phyloP scores from a whole-genome alignment of 2,329 filamentous ascomycete species.

The Cyclaneusma minus region DNA sequence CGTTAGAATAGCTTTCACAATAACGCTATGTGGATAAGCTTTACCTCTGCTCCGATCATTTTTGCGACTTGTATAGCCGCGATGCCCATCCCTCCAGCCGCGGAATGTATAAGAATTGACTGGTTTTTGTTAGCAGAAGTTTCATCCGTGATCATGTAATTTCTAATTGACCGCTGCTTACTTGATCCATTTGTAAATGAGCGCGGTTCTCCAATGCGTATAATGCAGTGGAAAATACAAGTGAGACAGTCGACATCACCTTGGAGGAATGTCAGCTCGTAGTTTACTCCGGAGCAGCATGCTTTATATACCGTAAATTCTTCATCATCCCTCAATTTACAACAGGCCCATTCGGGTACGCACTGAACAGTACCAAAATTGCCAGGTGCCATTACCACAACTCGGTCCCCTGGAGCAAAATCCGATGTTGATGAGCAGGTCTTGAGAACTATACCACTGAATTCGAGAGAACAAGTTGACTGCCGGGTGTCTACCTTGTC shows the following conservation, averaged over 20 bases:
- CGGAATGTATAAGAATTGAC: slow-evolving; percentile 9
- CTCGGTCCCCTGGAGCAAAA: slow-evolving; percentile 15
- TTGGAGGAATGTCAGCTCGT: slow-evolving; percentile 4
- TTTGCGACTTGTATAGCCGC: slow-evolving; percentile 9
- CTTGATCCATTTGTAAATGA: slow-evolving; percentile 9
- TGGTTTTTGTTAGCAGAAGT: too few relatives aligned
- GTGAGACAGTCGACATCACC: slow-evolving; percentile 9
- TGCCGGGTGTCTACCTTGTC: slow-evolving; percentile 12
- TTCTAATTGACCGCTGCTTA: too few relatives aligned
- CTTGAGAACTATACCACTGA: slow-evolving; percentile 14
- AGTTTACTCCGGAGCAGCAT: neutral
- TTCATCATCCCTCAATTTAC: slow-evolving; percentile 11
- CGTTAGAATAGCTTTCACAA: too few relatives aligned
- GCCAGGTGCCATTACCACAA: slow-evolving; percentile 6
- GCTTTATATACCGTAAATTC: slow-evolving; percentile 3
- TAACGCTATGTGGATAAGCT: slow-evolving; percentile 1
- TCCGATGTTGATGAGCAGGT: slow-evolving; percentile 6
- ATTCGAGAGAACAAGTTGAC: slow-evolving; percentile 14
- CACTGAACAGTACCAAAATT: slow-evolving; percentile 12
- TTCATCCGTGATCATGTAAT: too few relatives aligned
- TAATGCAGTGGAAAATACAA: slow-evolving; percentile 17
- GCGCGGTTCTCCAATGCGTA: slow-evolving; percentile 18
- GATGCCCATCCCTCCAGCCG: slow-evolving; percentile 7
- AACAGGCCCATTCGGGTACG: slow-evolving; percentile 13
- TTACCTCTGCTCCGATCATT: slow-evolving; percentile 6